Evolutionary conservation across 129 eudicot genomes (phyloP), one percentile per base, ranked within the genome.

Genomic region (Flaveria linearis): DNA sequence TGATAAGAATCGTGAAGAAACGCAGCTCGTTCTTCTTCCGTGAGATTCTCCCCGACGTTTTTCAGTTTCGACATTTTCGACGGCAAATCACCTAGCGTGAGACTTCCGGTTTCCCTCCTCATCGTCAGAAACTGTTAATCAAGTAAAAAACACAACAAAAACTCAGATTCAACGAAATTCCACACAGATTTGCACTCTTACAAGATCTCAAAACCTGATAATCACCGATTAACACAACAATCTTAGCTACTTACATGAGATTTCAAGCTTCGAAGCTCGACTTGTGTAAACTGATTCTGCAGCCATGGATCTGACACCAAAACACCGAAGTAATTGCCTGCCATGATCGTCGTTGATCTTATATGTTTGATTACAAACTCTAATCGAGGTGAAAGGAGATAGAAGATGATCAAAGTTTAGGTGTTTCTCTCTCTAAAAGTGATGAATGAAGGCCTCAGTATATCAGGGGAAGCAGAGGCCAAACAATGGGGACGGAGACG

Each of bases 221-320:
- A 69, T n/a, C 60, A 30, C 6, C 12, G 55, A 78, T 70, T 69
- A 71, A 71, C 55, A 71, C 39, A 41, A 8, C 17, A 63, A 64
- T 71, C 16, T 1, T 22, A 33, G 51, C 28, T 36, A 83, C 92
- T 84, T 83, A 95, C 99, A 25, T 90, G 90, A 39, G 92, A 77
- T 85, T 88, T 91, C 74, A 95, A 80, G 84, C 79, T 87, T 33
- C 99, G 86, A 50, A 95, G 97, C 94, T 95, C 99, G 28, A 91
- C 99, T 79, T 95, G 99, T 18, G 99, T 95, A 84, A 95, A 95
- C 82, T 95, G 97, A 74, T 89, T 95, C 83, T 95, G 99, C n/a
- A 95, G 88, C 97, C 99, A 91, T 76, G 99, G 99, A 95, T 95
- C 99, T 57, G 99, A 95, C 15, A 91, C 96, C 70, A 95, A 58